Evolutionary conservation across 805 yeast species (phyloP), one percentile per base, ranked within the genome.

Genomic region (Ogataea glucozyma): DNA sequence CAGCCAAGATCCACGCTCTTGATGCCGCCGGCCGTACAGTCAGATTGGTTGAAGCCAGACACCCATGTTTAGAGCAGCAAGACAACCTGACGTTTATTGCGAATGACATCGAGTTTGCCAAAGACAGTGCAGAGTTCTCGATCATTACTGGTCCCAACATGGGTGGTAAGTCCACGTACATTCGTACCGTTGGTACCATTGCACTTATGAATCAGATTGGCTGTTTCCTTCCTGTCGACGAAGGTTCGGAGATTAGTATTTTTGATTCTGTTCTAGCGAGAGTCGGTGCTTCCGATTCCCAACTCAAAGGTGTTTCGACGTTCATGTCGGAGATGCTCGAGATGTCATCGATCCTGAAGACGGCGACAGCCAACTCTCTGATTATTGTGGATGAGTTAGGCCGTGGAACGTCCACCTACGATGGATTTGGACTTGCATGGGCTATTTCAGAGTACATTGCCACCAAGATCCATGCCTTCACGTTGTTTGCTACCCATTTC

Each of bases 211-310:
- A 88, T 20, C 97, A 90, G 61, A 78, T 88, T 16, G 97, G 97
- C 1, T 84, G 93, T 46, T 90, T 84, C 58, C 80, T 90, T 19
- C 99, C 99, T 2, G 83, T 85, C 47, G 68, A 69, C 10, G 72
- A 70, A 29, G 81, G 73, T 24, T 90, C 97, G 0, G 90, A 88
- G 55, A 62, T 93, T 19, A 81, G 88, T 10, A 71, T 93, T 2
- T 88, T 91, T 48, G 99, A 93, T 65, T 88, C 96, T 2, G 84
- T 93, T 4, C 73, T 93, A 46, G 95, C 98, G 11, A 80, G 99
- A 59, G 97, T 93, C n/a, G 99, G 99, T 9, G 98, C 99, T 2
- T 95, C 97, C 10, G 99, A 93, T 62, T 91, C 97, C 0, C 99
- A 93, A 65, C 72, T 93, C 58, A 90, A 91, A 64, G 99, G 99